These are phyloP conservation scores for Pseudonectria foliicola DNA, from an alignment of 2,329 filamentous ascomycete genomes.

Conservation along the genomic window DNA sequence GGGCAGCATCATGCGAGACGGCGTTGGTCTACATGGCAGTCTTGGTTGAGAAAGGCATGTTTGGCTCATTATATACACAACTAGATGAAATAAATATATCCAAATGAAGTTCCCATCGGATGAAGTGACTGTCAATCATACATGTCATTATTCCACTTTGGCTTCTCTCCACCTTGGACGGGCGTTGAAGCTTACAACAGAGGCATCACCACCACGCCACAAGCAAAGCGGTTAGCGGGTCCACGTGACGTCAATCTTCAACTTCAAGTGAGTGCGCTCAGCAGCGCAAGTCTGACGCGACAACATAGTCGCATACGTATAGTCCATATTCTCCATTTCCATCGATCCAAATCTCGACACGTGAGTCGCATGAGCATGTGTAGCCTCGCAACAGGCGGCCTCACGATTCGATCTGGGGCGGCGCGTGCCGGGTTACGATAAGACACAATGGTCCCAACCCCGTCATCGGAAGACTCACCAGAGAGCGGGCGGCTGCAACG, in stretches of 20 bases:
- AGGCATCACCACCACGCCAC: not conserved
- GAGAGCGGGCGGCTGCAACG: constrained; percentile 11
- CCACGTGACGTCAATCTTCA: constrained; percentile 20
- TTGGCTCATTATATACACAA: too few relatives aligned
- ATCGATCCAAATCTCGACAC: not conserved
- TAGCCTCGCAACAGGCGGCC: constrained; percentile 1
- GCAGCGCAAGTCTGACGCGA: constrained; percentile 1
- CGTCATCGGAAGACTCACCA: constrained; percentile 23
- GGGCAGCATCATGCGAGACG: too few relatives aligned
- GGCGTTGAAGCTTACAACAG: too few relatives aligned
- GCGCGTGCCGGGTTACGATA: constrained; percentile 11
- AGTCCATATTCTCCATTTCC: too few relatives aligned
- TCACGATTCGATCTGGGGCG: constrained; percentile 1
- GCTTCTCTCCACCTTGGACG: too few relatives aligned
- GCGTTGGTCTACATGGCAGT: too few relatives aligned
- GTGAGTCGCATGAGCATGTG: constrained; percentile 1
- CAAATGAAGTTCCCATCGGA: too few relatives aligned
- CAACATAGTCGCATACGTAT: constrained; percentile 1
- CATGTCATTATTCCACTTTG: too few relatives aligned
- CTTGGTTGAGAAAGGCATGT: too few relatives aligned
- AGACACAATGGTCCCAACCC: constrained; percentile 24
- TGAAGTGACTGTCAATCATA: too few relatives aligned
- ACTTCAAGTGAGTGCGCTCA: constrained; percentile 1
- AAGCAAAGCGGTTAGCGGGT: constrained; percentile 1
- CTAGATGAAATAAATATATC: too few relatives aligned